Conservation (phyloP, 2,329 filamentous ascomycete genomes). For the Colletotrichum trifolii region DNA sequence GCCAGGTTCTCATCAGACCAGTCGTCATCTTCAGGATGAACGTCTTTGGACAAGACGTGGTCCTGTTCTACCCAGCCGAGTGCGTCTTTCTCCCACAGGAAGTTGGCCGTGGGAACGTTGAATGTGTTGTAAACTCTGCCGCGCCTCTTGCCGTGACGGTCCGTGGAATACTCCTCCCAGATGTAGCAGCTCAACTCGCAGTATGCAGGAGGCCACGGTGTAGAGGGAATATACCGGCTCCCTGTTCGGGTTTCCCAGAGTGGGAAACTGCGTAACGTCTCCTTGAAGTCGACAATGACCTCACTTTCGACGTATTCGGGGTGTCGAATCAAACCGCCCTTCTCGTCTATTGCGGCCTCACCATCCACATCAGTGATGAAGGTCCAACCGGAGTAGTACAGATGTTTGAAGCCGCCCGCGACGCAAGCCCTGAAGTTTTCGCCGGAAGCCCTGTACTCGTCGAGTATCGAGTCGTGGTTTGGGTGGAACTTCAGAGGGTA, state of each 20-base stretch:
- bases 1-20: neutral
- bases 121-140: neutral
- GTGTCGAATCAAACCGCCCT: neutral
- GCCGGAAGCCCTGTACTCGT: neutral
- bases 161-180: neutral
- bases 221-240: neutral
- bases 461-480: neutral
- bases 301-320: slow-evolving; percentile 3
- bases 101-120: neutral
- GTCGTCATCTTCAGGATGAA: neutral
- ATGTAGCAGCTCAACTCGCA: neutral
- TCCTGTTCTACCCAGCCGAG: neutral
- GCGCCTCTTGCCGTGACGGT: neutral
- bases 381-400: slow-evolving; percentile 9
- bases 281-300: slow-evolving; percentile 1
- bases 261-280: neutral
- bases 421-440: neutral
- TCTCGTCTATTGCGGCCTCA: neutral
- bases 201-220: too few relatives aligned
- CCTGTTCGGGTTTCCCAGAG: neutral
- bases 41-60: neutral
- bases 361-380: neutral
- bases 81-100: neutral
- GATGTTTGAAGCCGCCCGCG: neutral
- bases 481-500: neutral